Evolutionary conservation across 495 filamentous ascomycete genomes (phyloP), one percentile per base, ranked within the genome.

Genomic region (Aspergillus avenaceus): DNA sequence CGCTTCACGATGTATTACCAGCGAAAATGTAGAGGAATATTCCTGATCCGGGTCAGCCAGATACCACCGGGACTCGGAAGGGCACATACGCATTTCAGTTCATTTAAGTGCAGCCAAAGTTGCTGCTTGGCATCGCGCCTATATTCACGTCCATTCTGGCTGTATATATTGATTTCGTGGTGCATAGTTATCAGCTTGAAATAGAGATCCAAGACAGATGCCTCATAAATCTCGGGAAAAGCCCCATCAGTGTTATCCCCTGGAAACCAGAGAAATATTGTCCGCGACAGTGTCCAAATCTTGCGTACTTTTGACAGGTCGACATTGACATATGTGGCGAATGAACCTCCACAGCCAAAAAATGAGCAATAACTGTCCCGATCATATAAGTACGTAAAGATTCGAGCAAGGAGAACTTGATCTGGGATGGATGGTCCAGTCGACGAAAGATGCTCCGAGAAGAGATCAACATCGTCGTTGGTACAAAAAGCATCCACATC

Each of bases 321-420:
- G 4, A 16, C 32, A 25, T 44, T 51, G 19, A 56, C 25, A 44
- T 36, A 41, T 11, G 24, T 18, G 1, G 53, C 48, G 5, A 56
- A 48, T 5, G 40, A 34, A 8, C 53, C 53, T n/a, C 53, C 53
- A 14, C 53, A 52, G 6, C 48, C 48, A 14, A 56, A 52, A 18
- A 56, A 56, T n/a, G 43, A 29, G 40, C 53, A 56, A 23, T 47
- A 56, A 2, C 53, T 48, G 13, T 56, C 53, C 18, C 53, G 47
- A 18, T 56, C 48, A 24, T 52, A 56, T 0, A 56, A 37, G 18
- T 52, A 56, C 2, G 41, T 48, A 21, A 56, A 25, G 1, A 52
- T 37, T 11, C 53, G 29, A 2, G 43, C 47, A 1, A 56, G 37
- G 2, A 56, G 25, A 16, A 51, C 44, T 12, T 56, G 47, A 16